Percentiles rank a stretch among this genome's conserved stretches.
phyloP scores from a whole-genome alignment of 2,329 filamentous ascomycete species.

The Talaromyces sp. region DNA sequence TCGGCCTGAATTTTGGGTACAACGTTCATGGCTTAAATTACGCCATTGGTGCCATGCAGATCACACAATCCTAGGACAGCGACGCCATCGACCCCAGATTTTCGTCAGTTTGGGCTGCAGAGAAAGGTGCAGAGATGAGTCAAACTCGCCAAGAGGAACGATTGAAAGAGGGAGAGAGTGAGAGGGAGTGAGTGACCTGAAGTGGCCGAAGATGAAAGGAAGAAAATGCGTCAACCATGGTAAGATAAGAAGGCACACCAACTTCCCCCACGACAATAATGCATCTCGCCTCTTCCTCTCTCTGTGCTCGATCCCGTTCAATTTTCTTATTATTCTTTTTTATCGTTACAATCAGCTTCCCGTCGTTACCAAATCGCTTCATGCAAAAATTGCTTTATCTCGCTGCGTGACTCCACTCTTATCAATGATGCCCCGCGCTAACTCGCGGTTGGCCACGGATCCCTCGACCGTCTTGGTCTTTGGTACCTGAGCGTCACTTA shows the following conservation, averaged over 20 bases:
- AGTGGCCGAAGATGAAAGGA: constrained; percentile 1
- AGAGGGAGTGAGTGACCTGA: background rate
- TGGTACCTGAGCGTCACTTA: constrained; percentile 15
- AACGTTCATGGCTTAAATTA: constrained; percentile 15
- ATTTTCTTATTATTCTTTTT: background rate
- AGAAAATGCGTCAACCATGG: background rate
- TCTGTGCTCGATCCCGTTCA: no score
- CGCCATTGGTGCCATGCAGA: constrained; percentile 22
- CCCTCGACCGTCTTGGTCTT: constrained; percentile 13
- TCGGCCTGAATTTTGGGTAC: background rate
- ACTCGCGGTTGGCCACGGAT: constrained; percentile 24
- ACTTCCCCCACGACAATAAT: background rate
- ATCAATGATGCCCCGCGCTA: constrained; percentile 33
- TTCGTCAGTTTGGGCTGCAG: constrained; percentile 21
- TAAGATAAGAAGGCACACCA: background rate
- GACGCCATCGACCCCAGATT: constrained; percentile 4
- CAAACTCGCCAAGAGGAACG: background rate
- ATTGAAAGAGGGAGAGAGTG: background rate
- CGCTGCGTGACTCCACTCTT: constrained; percentile 43
- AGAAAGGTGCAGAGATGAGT: background rate
- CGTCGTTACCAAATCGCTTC: constrained; percentile 26
- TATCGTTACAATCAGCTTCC: background rate
- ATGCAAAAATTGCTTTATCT: constrained; percentile 30
- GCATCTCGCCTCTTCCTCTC: background rate
- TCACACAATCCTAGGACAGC: background rate